Evolutionary conservation across 2,329 filamentous ascomycete genomes (phyloP).

Genomic region (Coccinonectria pachysandricola): DNA sequence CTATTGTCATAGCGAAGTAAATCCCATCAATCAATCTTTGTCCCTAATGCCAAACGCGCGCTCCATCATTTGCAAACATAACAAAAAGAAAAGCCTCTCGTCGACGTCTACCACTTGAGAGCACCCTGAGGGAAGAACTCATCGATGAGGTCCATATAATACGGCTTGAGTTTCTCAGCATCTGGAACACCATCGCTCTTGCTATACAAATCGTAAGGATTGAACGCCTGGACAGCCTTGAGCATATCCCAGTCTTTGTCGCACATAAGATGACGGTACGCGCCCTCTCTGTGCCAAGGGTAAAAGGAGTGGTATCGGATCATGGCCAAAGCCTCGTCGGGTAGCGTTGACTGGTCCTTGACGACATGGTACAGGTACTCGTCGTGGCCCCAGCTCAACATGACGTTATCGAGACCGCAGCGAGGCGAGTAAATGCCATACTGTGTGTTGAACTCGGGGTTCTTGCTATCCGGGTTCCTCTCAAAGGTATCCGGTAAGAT

Average conservation of each 20-base stretch:
- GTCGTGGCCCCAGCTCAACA: constrained; percentile 86
- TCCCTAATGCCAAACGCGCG: too few relatives aligned
- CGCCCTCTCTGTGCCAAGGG: constrained; percentile 76
- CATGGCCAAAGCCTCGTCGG: constrained; percentile 78
- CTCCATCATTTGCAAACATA: too few relatives aligned
- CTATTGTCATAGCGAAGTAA: too few relatives aligned
- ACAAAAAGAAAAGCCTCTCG: too few relatives aligned
- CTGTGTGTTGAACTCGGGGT: constrained; percentile 65
- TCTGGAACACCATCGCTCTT: constrained; percentile 77
- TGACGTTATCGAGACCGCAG: constrained; percentile 77
- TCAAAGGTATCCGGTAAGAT: constrained; percentile 72
- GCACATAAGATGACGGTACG: constrained; percentile 75
- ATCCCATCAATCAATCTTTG: too few relatives aligned
- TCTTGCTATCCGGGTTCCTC: constrained; percentile 61
- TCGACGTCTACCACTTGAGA: constrained; percentile 30
- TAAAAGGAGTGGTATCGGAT: constrained; percentile 92
- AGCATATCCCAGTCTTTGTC: constrained; percentile 72
- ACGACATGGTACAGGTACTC: constrained; percentile 82
- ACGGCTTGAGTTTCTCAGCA: constrained; percentile 61
- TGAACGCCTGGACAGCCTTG: constrained; percentile 73
- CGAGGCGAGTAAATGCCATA: constrained; percentile 70
- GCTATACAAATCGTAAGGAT: constrained; percentile 85
- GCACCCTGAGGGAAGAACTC: constrained; percentile 32
- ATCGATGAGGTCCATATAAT: constrained; percentile 33
- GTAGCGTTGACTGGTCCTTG: constrained; percentile 71